A percentile compares a stretch with the other conserved stretches of the same genome.
These are phyloP conservation scores for Lyophyllum decastes DNA, from an alignment of 768 basidiomycete species.

Conservation along the genomic window DNA sequence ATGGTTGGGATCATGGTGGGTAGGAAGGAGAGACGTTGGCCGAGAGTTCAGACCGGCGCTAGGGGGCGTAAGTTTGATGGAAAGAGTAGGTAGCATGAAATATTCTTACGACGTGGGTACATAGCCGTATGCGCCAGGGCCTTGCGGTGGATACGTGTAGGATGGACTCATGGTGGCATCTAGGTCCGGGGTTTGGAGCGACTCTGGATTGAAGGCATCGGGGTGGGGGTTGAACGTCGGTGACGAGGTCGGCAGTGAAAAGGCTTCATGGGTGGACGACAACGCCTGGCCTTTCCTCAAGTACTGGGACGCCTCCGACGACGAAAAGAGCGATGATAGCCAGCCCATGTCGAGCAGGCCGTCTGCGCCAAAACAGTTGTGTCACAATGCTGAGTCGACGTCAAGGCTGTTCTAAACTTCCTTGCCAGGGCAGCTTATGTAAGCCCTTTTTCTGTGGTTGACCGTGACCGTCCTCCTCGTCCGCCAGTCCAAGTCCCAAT, in stretches of 20 bases:
- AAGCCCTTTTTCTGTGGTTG: background rate
- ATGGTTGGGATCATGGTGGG: conserved; percentile 57
- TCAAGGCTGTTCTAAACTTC: background rate
- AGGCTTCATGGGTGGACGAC: conserved; percentile 83
- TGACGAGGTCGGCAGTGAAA: conserved; percentile 79
- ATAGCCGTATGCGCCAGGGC: conserved; percentile 58
- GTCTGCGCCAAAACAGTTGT: background rate
- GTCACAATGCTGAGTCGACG: background rate
- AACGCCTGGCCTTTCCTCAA: conserved; percentile 65
- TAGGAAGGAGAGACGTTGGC: conserved; percentile 60
- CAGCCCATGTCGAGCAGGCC: conserved; percentile 57
- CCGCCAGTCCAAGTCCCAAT: background rate
- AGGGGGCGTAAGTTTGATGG: conserved; percentile 14
- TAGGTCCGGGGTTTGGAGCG: conserved; percentile 49
- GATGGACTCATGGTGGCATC: conserved; percentile 47
- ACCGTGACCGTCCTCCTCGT: background rate
- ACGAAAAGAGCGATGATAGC: conserved; percentile 66
- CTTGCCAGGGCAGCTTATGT: background rate
- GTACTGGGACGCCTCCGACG: conserved; percentile 44
- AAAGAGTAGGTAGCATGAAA: conserved; percentile 2
- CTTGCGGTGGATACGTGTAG: conserved; percentile 81
- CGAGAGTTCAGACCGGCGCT: conserved; percentile 46
- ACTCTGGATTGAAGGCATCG: conserved; percentile 60
- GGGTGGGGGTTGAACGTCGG: conserved; percentile 55
- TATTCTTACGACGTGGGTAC: conserved; percentile 55